Percentiles rank a stretch among this genome's conserved stretches.
phyloP scores from a whole-genome alignment of 805 yeast species.

The Priceomyces haplophilus region DNA sequence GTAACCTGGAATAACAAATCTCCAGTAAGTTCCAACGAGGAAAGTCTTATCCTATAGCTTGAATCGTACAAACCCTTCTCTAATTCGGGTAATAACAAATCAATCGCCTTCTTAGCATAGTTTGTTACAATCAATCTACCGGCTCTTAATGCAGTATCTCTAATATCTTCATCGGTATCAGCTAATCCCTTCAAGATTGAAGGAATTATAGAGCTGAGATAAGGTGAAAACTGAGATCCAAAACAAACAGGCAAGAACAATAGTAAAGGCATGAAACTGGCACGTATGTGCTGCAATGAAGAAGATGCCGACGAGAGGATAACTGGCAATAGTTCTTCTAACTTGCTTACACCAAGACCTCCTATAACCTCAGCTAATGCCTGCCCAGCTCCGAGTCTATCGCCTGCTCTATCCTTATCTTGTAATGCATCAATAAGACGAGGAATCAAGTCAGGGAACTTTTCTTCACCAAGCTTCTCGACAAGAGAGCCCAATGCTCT shows the following conservation, averaged over 20 bases:
- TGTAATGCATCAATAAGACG: conserved; percentile 70
- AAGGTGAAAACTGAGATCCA: conserved; percentile 88
- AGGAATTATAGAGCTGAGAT: conserved; percentile 81
- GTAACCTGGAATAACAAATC: conserved; percentile 91
- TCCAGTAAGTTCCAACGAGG: conserved; percentile 94
- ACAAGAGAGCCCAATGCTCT: conserved; percentile 95
- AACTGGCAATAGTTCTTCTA: conserved; percentile 84
- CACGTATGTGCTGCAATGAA: conserved; percentile 70
- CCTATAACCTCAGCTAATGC: conserved; percentile 91
- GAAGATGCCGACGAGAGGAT: conserved; percentile 70
- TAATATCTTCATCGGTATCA: conserved; percentile 78
- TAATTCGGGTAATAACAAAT: conserved; percentile 86
- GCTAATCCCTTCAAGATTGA: conserved; percentile 90
- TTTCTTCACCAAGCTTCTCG: conserved; percentile 93
- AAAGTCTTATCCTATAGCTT: conserved; percentile 81
- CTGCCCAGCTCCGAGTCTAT: conserved; percentile 95
- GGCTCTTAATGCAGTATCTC: conserved; percentile 87
- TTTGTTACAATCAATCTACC: conserved; percentile 89
- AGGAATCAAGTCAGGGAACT: conserved; percentile 88
- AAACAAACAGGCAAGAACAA: conserved; percentile 91
- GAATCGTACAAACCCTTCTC: conserved; percentile 84
- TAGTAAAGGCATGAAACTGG: conserved; percentile 88
- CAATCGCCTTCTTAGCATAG: conserved; percentile 90
- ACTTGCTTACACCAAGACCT: conserved; percentile 82
- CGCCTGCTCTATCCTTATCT: conserved; percentile 80